These are phyloP conservation scores for Cadophora gregata DNA, from an alignment of 2,329 filamentous ascomycete species.

Conservation along the genomic window DNA sequence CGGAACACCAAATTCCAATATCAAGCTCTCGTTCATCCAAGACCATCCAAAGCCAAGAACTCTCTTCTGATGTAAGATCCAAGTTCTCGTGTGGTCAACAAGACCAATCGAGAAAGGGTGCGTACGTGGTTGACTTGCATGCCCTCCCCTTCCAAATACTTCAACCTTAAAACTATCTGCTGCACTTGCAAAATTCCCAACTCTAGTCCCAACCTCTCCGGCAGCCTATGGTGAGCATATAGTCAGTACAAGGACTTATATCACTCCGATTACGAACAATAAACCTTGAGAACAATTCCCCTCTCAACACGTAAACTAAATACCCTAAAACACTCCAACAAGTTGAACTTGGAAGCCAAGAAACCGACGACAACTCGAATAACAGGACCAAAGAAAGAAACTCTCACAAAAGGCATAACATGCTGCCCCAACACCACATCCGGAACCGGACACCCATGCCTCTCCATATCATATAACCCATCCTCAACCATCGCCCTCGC, in stretches of 20 bases:
- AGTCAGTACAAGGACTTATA: neutral
- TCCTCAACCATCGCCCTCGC: slow-evolving; percentile 68
- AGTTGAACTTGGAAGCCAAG: no score
- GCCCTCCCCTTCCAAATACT: slow-evolving; percentile 51
- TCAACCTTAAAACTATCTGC: slow-evolving; percentile 48
- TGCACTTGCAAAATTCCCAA: slow-evolving; percentile 46
- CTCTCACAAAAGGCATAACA: slow-evolving; percentile 49
- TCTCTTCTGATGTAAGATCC: no score
- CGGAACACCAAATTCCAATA: no score
- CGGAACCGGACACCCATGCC: slow-evolving; percentile 56
- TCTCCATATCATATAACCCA: slow-evolving; percentile 54
- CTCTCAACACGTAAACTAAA: no score
- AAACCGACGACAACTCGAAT: no score
- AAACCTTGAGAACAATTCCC: no score
- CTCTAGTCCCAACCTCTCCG: slow-evolving; percentile 45
- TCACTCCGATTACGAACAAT: no score
- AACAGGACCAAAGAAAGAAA: neutral
- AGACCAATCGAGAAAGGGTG: no score
- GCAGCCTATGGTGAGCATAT: slow-evolving; percentile 30
- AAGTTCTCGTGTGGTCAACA: no score
- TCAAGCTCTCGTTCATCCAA: no score
- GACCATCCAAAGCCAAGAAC: no score
- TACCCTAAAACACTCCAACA: no score
- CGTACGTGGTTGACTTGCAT: slow-evolving; percentile 47
- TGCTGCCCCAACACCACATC: slow-evolving; percentile 62